Evolutionary conservation across 805 yeast genomes (phyloP).

Genomic region (Hermanozyma aechmeae): DNA sequence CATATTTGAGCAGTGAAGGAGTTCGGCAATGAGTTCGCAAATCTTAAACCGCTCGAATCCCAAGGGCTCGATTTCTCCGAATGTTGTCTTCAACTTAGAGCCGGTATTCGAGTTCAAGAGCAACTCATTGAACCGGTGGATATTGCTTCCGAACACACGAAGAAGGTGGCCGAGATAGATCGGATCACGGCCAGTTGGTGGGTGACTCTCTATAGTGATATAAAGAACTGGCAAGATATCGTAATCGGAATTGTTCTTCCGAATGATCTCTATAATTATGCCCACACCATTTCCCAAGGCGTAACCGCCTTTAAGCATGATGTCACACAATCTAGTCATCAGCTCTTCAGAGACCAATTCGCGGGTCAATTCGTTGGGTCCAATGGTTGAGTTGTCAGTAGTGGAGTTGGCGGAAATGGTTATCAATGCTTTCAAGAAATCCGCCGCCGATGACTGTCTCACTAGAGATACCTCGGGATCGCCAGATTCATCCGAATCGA

Average conservation of each 20-base stretch:
- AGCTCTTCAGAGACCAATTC: constrained; percentile 30
- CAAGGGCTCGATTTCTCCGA: constrained; percentile 27
- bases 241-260: constrained; percentile 38
- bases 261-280: constrained; percentile 34
- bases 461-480: constrained; percentile 14
- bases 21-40: constrained; percentile 38
- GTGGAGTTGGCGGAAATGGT: constrained; percentile 39
- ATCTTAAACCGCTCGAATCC: constrained; percentile 39
- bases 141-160: constrained; percentile 29
- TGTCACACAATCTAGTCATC: constrained; percentile 25
- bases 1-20: constrained; percentile 39
- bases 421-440: constrained; percentile 34
- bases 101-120: constrained; percentile 15
- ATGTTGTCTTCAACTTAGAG: constrained; percentile 13
- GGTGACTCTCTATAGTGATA: constrained; percentile 36
- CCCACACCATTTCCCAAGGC: constrained; percentile 43
- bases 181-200: constrained; percentile 40
- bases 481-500: constrained; percentile 15
- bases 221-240: constrained; percentile 36
- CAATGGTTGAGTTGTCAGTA: constrained; percentile 36
- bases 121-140: constrained; percentile 27
- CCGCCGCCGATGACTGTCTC: constrained; percentile 34
- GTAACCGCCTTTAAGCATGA: constrained; percentile 38
- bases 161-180: constrained; percentile 36
- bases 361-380: constrained; percentile 38